These are phyloP conservation scores for Lasiosphaeris hirsuta DNA, from an alignment of 495 filamentous ascomycete genomes.

Conservation along the genomic window DNA sequence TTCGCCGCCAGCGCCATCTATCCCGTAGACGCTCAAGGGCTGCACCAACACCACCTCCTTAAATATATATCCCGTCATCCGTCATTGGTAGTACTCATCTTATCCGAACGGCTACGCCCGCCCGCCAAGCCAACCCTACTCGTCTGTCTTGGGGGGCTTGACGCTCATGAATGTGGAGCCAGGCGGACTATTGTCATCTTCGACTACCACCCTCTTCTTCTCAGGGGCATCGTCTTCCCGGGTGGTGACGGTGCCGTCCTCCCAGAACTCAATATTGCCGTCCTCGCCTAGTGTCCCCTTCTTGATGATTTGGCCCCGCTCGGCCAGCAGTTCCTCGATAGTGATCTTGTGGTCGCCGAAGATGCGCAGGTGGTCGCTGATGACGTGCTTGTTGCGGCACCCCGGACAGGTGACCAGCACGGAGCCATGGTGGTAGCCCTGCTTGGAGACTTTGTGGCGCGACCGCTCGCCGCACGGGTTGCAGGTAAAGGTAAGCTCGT, in stretches of 20 bases:
- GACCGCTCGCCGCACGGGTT: conserved; percentile 75
- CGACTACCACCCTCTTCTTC: conserved; percentile 11
- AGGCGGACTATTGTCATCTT: conserved; percentile 15
- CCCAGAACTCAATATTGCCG: conserved; percentile 68
- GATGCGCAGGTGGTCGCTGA: conserved; percentile 82
- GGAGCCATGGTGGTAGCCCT: conserved; percentile 86
- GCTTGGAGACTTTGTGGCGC: conserved; percentile 77
- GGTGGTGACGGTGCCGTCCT: conserved; percentile 49
- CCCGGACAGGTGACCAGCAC: conserved; percentile 82
- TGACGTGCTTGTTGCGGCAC: conserved; percentile 83
- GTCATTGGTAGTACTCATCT: too few relatives aligned
- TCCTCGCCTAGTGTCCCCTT: conserved; percentile 53
- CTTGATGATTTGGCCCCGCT: conserved; percentile 63
- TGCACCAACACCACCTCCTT: too few relatives aligned
- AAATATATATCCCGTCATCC: too few relatives aligned
- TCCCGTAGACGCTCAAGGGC: too few relatives aligned
- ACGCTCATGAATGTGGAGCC: conserved; percentile 30
- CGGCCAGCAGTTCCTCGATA: conserved; percentile 67
- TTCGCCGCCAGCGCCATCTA: too few relatives aligned
- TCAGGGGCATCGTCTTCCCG: conserved; percentile 6
- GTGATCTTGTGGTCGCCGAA: conserved; percentile 65
- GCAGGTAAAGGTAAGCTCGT: conserved; percentile 89
- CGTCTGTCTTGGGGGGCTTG: conserved; percentile 5
- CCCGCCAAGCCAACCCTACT: neutral
- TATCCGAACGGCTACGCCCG: too few relatives aligned